Base-by-base conservation (phyloP, 345 rosid species). In the Rhizophora mangle region DNA sequence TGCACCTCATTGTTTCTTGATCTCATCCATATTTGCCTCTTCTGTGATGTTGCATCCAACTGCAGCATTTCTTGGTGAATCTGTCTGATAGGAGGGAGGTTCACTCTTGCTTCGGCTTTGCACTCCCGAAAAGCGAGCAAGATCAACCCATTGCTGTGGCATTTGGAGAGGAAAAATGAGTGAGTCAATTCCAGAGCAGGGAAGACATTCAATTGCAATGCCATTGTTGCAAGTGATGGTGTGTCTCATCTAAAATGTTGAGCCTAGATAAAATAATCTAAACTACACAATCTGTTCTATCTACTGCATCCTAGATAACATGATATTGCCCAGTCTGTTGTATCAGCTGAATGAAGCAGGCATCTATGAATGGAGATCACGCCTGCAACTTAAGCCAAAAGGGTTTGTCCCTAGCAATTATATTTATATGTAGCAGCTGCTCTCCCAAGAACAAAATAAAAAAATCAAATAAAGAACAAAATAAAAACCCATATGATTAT, bases 71-170 rank as follows among this genome's bases (percentile, higher is more conserved):
- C 47, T 77, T 39, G 89, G 69, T 66, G 77, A 67, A 68, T 81
- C 89, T 53, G 79, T 69, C 72, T 78, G 69, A 74, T 78, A 64
- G 63, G 91, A 55, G 30, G 87, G 62, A 63, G 74, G 24, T 53
- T 73, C 74, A 27, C 68, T 78, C 74, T 83, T 24, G 24, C 24
- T 91, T 77, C 75, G 80, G 72, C 87, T 75, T 79, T 93, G 97
- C 77, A 93, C 81, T 49, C 92, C 98, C 19, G 91, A 83, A 71
- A 78, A 82, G 52, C 92, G 89, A 30, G 98, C 98, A 63, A 93
- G 96, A 80, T 93, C 98, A 62, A 93, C 52, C 98, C 98, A 91
- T 93, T 93, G 98, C 97, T 93, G 89, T 76, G 59, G 21, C 62
- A 79, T 71, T 68, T 56, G 67, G 57, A 30, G 22, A 70, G 69